phyloP scores from a whole-genome alignment of 768 basidiomycete genomes.

The Pleurotus djamor region DNA sequence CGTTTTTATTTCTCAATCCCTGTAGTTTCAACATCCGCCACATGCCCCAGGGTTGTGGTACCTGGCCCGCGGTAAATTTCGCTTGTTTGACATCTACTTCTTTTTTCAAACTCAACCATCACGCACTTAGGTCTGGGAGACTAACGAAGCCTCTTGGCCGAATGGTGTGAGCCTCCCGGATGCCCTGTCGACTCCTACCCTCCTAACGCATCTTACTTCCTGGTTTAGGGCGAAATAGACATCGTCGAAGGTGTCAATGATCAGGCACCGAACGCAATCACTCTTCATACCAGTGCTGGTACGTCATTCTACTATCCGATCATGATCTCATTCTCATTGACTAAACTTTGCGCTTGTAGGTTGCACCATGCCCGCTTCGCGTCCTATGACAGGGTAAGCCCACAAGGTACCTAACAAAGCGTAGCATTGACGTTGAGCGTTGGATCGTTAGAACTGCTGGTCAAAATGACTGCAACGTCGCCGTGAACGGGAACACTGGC shows the following conservation, averaged over 20 bases:
- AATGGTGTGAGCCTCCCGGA: conserved; percentile 11
- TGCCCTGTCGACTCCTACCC: conserved; percentile 21
- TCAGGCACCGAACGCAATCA: conserved; percentile 44
- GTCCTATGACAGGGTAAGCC: conserved; percentile 48
- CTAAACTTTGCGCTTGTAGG: too few relatives aligned
- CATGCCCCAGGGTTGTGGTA: conserved; percentile 61
- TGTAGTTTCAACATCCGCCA: conserved; percentile 47
- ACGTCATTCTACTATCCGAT: conserved; percentile 12
- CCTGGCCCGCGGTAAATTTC: conserved; percentile 44
- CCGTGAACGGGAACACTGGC: conserved; percentile 47
- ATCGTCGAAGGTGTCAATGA: conserved; percentile 62
- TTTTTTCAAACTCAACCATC: too few relatives aligned
- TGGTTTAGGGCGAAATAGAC: conserved; percentile 47
- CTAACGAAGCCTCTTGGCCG: conserved; percentile 15
- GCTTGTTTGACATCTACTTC: neutral
- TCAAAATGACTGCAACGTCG: conserved; percentile 46
- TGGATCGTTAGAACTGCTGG: conserved; percentile 37
- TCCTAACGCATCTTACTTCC: conserved; percentile 28
- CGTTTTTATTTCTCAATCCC: conserved; percentile 1
- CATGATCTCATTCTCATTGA: too few relatives aligned
- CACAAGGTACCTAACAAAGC: too few relatives aligned
- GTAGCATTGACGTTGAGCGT: too few relatives aligned
- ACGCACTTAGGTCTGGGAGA: conserved; percentile 5
- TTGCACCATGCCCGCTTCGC: conserved; percentile 51
- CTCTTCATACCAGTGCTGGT: conserved; percentile 57